phyloP scores from a whole-genome alignment of 371 early-diverging fungal species.

The Actinomortierella ambigua region DNA sequence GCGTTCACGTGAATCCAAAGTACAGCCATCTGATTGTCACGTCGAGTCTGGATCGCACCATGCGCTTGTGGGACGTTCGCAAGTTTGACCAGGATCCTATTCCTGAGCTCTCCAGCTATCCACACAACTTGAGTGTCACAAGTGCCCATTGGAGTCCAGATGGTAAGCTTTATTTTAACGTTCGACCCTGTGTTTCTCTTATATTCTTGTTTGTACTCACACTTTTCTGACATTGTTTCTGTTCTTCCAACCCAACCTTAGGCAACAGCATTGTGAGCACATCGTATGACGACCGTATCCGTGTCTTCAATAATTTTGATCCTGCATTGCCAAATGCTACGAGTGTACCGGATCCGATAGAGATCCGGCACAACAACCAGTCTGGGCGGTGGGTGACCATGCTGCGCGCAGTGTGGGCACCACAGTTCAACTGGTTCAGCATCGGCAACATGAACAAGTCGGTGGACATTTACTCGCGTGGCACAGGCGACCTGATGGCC shows the following conservation, averaged over 20 bases:
- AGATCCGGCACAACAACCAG: constrained; percentile 69
- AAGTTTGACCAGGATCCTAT: constrained; percentile 48
- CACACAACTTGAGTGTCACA: constrained; percentile 67
- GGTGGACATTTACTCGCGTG: constrained; percentile 66
- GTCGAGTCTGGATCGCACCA: constrained; percentile 68
- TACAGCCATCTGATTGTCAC: constrained; percentile 65
- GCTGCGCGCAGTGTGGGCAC: constrained; percentile 74
- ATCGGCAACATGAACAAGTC: constrained; percentile 76
- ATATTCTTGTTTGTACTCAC: neutral
- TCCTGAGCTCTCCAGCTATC: constrained; percentile 48
- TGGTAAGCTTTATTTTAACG: constrained; percentile 45
- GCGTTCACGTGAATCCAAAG: constrained; percentile 71
- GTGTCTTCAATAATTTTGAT: constrained; percentile 54
- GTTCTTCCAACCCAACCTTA: neutral
- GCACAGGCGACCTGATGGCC: constrained; percentile 55
- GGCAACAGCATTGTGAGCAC: constrained; percentile 42
- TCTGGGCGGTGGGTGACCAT: constrained; percentile 82
- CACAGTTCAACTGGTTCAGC: constrained; percentile 57
- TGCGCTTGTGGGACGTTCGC: constrained; percentile 79
- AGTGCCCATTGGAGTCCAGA: constrained; percentile 74
- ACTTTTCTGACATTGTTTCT: neutral
- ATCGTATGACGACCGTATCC: constrained; percentile 56
- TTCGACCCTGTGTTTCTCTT: neutral
- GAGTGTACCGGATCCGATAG: constrained; percentile 42
- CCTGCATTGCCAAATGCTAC: constrained; percentile 36